A percentile compares a stretch with the other conserved stretches of the same genome.
Conservation (phyloP, 768 basidiomycete species). For the Scleroderma bovista region DNA sequence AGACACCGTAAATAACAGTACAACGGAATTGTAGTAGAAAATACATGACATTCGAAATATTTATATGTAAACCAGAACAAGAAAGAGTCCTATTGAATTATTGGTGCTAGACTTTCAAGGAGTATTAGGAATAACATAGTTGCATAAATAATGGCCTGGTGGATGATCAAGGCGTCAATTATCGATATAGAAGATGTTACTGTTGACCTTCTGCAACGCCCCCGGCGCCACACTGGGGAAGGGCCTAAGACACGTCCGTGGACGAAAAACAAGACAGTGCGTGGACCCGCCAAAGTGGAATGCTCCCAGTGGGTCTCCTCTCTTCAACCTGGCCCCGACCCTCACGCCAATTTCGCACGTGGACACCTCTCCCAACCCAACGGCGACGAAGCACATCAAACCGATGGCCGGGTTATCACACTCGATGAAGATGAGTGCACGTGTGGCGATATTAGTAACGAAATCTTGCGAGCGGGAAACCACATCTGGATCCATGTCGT, state of each 20-base stretch:
- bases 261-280: constrained; percentile 41
- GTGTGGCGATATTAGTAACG: constrained; percentile 44
- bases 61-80: too few relatives aligned
- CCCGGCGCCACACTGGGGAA: not conserved
- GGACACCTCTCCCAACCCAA: constrained; percentile 61
- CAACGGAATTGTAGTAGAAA: too few relatives aligned
- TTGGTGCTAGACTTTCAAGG: too few relatives aligned
- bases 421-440: constrained; percentile 54
- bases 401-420: constrained; percentile 50
- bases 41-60: too few relatives aligned
- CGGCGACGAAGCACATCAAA: constrained; percentile 51
- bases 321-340: constrained; percentile 38
- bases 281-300: constrained; percentile 64
- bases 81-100: too few relatives aligned
- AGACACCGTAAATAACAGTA: too few relatives aligned
- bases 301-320: constrained; percentile 54
- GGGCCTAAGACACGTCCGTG: constrained; percentile 18
- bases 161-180: not conserved
- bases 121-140: not conserved
- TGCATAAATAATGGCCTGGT: not conserved
- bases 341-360: constrained; percentile 49
- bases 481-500: not conserved
- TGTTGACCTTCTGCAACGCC: not conserved
- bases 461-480: constrained; percentile 28
- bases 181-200: not conserved